These are phyloP conservation scores for Salix suchowensis DNA, from an alignment of 345 rosid genomes.

Conservation along the genomic window DNA sequence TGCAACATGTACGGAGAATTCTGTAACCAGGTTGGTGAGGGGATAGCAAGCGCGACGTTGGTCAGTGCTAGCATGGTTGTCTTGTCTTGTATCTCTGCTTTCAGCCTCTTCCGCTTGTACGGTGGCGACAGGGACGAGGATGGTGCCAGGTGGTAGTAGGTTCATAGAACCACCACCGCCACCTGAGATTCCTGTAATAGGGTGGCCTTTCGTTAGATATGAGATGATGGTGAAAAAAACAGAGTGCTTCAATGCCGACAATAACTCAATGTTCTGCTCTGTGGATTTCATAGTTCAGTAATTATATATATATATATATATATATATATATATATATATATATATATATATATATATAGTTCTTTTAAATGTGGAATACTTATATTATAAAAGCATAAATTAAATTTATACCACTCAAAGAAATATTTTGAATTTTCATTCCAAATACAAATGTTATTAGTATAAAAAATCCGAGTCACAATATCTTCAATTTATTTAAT, in stretches of 20 bases:
- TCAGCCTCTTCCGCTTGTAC: conserved; percentile 76
- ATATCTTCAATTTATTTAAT: too few relatives aligned
- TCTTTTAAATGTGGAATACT: too few relatives aligned
- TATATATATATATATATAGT: too few relatives aligned
- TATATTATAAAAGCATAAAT: too few relatives aligned
- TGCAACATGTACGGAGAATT: conserved; percentile 76
- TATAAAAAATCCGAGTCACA: too few relatives aligned
- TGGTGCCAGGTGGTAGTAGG: conserved; percentile 38
- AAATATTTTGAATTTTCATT: too few relatives aligned
- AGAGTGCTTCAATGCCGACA: not conserved
- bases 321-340: too few relatives aligned
- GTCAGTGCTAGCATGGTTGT: conserved; percentile 51
- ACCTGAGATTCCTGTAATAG: not conserved
- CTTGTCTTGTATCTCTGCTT: conserved; percentile 67
- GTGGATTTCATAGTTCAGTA: not conserved
- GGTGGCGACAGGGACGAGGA: conserved; percentile 36
- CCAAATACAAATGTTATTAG: too few relatives aligned
- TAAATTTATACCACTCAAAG: too few relatives aligned
- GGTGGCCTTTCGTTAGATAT: not conserved
- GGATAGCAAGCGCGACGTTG: conserved; percentile 47
- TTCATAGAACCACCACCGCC: not conserved
- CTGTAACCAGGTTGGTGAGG: conserved; percentile 68
- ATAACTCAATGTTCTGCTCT: not conserved
- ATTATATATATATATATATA: too few relatives aligned
- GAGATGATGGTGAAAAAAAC: not conserved